Conservation (phyloP, 108 stramenopile species). For the Skeletonema potamos region DNA sequence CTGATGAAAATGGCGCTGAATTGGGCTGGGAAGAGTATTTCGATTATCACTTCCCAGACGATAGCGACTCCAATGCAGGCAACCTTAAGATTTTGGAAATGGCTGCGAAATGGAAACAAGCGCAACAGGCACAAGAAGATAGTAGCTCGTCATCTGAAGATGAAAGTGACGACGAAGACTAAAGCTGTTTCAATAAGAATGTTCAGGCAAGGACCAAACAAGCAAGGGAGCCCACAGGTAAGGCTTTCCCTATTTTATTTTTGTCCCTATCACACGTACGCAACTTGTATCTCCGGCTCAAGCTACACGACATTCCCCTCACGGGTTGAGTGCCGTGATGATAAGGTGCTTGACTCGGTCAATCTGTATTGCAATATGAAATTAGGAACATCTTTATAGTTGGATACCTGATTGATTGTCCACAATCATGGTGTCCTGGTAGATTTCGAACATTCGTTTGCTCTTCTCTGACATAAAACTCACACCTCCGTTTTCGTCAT, state of each 20-base stretch:
- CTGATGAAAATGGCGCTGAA: conserved; percentile 79
- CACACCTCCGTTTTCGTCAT: not conserved
- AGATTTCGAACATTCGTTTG: conserved; percentile 30
- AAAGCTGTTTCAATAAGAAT: not conserved
- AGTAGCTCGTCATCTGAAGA: conserved; percentile 44
- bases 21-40: conserved; percentile 98
- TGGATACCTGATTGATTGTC: conserved; percentile 42
- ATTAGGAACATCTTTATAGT: conserved; percentile 44
- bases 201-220: not conserved
- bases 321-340: conserved; percentile 22
- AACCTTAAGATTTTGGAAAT: conserved; percentile 96
- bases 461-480: not conserved
- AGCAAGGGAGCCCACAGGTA: not conserved
- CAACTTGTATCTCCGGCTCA: conserved; percentile 52
- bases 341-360: conserved; percentile 43
- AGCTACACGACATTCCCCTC: conserved; percentile 31
- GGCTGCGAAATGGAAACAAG: conserved; percentile 96
- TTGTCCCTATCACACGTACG: not conserved
- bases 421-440: conserved; percentile 43
- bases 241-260: too few relatives aligned
- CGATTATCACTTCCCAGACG: conserved; percentile 98
- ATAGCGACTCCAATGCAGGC: conserved; percentile 70
- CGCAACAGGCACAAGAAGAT: conserved; percentile 49
- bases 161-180: conserved; percentile 43
- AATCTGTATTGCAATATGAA: conserved; percentile 45